A percentile compares a stretch with the other conserved stretches of the same genome.
phyloP scores from a whole-genome alignment of 345 rosid species.

The Nephelium lappaceum region DNA sequence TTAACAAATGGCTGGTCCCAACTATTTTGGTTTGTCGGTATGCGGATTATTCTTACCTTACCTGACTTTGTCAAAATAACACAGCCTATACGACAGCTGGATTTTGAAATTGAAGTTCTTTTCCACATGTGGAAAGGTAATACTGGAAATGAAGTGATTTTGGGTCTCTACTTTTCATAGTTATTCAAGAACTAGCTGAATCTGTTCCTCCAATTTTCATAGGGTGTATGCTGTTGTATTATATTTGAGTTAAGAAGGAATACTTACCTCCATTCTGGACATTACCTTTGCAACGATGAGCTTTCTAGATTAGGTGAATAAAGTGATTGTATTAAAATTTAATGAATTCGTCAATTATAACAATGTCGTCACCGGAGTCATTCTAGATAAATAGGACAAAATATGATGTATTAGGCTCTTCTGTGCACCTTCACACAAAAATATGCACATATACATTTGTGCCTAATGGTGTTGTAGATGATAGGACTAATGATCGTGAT shows the following conservation, averaged over 20 bases:
- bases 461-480: not conserved
- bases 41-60: constrained; percentile 6
- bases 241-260: not conserved
- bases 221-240: not conserved
- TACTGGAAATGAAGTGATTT: not conserved
- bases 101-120: not conserved
- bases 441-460: not conserved
- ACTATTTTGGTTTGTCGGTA: constrained; percentile 16
- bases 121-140: not conserved
- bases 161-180: not conserved
- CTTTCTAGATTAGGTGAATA: not conserved
- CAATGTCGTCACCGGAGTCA: not conserved
- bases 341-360: not conserved
- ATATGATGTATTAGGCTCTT: not conserved
- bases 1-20: not conserved
- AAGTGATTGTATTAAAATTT: not conserved
- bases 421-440: not conserved
- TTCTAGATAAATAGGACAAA: not conserved
- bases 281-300: not conserved
- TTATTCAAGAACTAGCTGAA: not conserved
- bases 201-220: not conserved
- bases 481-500: not conserved
- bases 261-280: not conserved
- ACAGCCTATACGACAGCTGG: constrained; percentile 1
- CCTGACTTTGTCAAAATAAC: not conserved